phyloP scores from a whole-genome alignment of 163 green algal genomes.

The Chlorella variabilis region DNA sequence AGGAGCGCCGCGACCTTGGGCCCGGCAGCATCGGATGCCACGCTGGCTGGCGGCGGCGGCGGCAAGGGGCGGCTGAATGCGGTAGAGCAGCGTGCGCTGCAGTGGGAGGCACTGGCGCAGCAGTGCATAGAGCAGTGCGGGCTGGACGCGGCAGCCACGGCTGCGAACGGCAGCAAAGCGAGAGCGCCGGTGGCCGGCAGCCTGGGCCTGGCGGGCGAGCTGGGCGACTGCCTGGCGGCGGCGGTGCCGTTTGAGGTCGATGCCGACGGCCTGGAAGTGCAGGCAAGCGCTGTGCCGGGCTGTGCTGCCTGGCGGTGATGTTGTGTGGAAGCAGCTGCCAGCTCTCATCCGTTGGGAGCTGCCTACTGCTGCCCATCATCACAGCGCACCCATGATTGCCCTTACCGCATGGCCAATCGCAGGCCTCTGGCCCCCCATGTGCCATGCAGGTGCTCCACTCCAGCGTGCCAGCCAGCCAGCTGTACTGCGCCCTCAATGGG shows the following conservation, averaged over 20 bases:
- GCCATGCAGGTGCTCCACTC: constrained; percentile 50
- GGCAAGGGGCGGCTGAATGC: constrained; percentile 31
- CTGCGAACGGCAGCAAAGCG: constrained; percentile 19
- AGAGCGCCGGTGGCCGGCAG: constrained; percentile 2
- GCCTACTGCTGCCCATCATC: too few species aligned
- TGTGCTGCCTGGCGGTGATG: too few species aligned
- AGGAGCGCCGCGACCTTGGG: background rate
- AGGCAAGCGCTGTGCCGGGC: background rate
- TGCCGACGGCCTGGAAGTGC: constrained; percentile 23
- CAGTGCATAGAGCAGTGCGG: constrained; percentile 38
- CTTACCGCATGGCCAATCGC: too few species aligned
- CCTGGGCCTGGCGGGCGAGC: background rate
- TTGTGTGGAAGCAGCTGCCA: too few species aligned
- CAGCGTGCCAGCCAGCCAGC: constrained; percentile 38
- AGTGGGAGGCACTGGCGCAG: constrained; percentile 69
- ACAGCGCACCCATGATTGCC: too few species aligned
- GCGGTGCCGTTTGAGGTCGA: constrained; percentile 43
- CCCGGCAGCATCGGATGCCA: background rate
- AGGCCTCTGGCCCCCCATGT: too few species aligned
- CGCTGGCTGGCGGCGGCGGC: background rate
- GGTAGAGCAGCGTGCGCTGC: constrained; percentile 59
- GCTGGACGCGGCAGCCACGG: background rate
- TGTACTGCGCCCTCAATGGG: constrained; percentile 63
- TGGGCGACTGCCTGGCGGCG: constrained; percentile 40
- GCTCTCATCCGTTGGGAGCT: too few species aligned